These are phyloP conservation scores for Chalciporus pseudorubinellus DNA, from an alignment of 768 basidiomycete species.

Conservation along the genomic window DNA sequence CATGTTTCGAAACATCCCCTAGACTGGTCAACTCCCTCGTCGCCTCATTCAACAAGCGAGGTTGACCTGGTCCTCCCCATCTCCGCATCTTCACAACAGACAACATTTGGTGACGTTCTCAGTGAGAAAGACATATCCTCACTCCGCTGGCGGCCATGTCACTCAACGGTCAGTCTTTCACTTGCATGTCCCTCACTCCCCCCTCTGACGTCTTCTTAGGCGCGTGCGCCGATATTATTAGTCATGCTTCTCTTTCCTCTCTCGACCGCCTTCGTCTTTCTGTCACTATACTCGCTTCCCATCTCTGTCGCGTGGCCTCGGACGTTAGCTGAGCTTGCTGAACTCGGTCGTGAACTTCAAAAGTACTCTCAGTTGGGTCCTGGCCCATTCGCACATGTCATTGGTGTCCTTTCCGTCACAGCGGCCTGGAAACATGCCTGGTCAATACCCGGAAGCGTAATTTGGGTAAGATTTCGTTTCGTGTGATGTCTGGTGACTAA, in stretches of 20 bases:
- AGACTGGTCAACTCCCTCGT: constrained; percentile 46
- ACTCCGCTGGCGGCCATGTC: constrained; percentile 31
- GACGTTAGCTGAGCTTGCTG: constrained; percentile 71
- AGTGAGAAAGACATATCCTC: constrained; percentile 37
- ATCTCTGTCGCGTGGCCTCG: constrained; percentile 76
- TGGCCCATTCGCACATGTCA: constrained; percentile 67
- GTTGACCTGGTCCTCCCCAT: constrained; percentile 54
- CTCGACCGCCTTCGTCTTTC: constrained; percentile 53
- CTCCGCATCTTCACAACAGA: constrained; percentile 47
- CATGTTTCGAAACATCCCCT: constrained; percentile 41
- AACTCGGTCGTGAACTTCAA: constrained; percentile 72
- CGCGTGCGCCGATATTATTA: constrained; percentile 65
- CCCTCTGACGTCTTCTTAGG: constrained; percentile 27
- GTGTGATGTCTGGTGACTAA: constrained; percentile 15
- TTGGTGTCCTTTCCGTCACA: constrained; percentile 78
- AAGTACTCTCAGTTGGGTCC: constrained; percentile 73
- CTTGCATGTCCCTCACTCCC: background rate
- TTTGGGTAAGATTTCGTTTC: constrained; percentile 60
- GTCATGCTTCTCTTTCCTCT: constrained; percentile 66
- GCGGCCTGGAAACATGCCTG: constrained; percentile 97
- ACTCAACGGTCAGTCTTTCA: constrained; percentile 35
- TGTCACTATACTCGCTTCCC: constrained; percentile 54
- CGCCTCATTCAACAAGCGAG: constrained; percentile 36
- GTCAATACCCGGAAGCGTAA: constrained; percentile 92
- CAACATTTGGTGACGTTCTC: constrained; percentile 44